These are phyloP conservation scores for Litsea cubeba DNA, from an alignment of 164 flowering plant genomes.

Conservation along the genomic window DNA sequence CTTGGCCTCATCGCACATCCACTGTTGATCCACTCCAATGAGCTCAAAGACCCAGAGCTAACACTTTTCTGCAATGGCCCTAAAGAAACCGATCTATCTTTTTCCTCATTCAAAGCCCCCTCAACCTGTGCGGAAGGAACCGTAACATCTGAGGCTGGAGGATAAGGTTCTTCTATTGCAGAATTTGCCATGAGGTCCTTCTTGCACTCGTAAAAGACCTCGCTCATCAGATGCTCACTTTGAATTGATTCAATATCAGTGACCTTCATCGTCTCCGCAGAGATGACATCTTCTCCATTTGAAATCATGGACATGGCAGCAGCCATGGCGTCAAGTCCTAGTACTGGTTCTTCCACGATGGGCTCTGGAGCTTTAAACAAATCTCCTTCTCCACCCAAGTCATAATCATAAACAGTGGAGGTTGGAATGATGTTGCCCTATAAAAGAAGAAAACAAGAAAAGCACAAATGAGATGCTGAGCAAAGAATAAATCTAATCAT, in stretches of 20 bases:
- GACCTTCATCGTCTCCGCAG: constrained; percentile 34
- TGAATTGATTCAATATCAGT: constrained; percentile 51
- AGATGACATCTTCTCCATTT: constrained; percentile 55
- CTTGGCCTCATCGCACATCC: constrained; percentile 36
- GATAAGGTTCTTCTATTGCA: constrained; percentile 38
- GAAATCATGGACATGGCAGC: constrained; percentile 86
- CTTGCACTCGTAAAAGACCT: constrained; percentile 70
- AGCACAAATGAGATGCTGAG: background rate
- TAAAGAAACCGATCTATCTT: constrained; percentile 17
- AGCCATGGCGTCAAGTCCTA: constrained; percentile 50
- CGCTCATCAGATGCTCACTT: constrained; percentile 51
- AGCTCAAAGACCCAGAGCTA: constrained; percentile 66
- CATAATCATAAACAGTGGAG: constrained; percentile 64
- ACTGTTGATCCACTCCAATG: constrained; percentile 58
- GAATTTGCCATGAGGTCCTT: constrained; percentile 69
- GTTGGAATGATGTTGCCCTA: constrained; percentile 21
- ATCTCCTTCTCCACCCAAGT: constrained; percentile 86
- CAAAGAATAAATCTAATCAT: background rate
- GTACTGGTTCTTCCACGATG: constrained; percentile 61
- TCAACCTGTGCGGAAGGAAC: constrained; percentile 29
- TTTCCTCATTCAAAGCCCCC: constrained; percentile 30
- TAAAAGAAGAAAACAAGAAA: background rate
- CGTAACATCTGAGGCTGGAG: constrained; percentile 44
- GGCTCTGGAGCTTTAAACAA: constrained; percentile 79
- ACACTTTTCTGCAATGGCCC: constrained; percentile 53